A percentile compares a stretch with the other conserved stretches of the same genome.
Conservation (phyloP, 1,284 basidiomycete species). For the Moesziomyces sp. region DNA sequence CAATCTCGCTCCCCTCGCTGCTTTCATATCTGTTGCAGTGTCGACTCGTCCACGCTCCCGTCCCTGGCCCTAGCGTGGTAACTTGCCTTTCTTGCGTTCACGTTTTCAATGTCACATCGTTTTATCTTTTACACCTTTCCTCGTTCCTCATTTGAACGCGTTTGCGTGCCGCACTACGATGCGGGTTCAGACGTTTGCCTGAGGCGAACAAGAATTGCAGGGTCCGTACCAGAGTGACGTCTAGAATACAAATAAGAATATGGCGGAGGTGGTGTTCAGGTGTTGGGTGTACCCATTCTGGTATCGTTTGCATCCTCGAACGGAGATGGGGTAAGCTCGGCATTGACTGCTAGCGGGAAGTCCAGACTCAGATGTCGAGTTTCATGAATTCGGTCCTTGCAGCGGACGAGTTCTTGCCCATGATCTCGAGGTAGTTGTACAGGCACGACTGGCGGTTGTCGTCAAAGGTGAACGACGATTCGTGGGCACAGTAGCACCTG, state of each 20-base stretch:
- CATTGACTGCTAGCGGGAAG: too few relatives aligned
- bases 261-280: neutral
- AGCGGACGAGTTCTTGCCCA: constrained; percentile 25
- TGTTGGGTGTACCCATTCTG: neutral
- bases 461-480: constrained; percentile 37
- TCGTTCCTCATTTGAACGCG: neutral
- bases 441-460: constrained; percentile 24
- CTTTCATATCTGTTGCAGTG: neutral
- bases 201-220: too few relatives aligned
- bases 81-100: neutral
- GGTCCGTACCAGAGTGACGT: neutral
- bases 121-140: neutral
- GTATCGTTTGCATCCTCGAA: neutral
- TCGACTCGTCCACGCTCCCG: neutral
- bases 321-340: too few relatives aligned
- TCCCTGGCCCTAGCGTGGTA: too few relatives aligned
- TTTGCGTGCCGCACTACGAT: too few relatives aligned
- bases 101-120: neutral
- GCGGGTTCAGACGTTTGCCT: too few relatives aligned
- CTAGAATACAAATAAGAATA: neutral
- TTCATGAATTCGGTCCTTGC: constrained; percentile 14
- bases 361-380: constrained; percentile 7
- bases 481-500: constrained; percentile 40
- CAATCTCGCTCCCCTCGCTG: neutral
- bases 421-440: constrained; percentile 32